A percentile compares a stretch with the other conserved stretches of the same genome.
Evolutionary conservation across 495 filamentous ascomycete species (phyloP).

Genomic region (Bacidia rubella): DNA sequence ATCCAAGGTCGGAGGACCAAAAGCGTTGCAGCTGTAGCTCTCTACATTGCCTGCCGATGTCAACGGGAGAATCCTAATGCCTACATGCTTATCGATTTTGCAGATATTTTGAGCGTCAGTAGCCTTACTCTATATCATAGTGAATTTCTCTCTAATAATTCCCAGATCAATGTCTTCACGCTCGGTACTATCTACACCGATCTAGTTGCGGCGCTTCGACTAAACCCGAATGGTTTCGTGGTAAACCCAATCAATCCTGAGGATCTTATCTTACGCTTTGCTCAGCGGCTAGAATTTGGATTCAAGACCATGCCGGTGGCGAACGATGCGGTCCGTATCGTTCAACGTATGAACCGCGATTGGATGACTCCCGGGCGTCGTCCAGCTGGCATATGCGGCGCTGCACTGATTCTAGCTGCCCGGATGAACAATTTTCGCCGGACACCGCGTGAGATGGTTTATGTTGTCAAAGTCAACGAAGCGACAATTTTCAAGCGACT

Average conservation of each 20-base stretch:
- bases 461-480: constrained; percentile 88
- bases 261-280: constrained; percentile 79
- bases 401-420: constrained; percentile 83
- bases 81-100: constrained; percentile 85
- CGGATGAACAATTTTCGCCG: constrained; percentile 96
- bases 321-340: constrained; percentile 68
- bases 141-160: constrained; percentile 15
- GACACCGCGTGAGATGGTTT: constrained; percentile 83
- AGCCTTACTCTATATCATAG: not conserved
- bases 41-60: constrained; percentile 74
- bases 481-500: constrained; percentile 79
- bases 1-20: constrained; percentile 76
- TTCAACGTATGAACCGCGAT: constrained; percentile 84
- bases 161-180: constrained; percentile 74
- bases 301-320: constrained; percentile 63
- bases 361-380: constrained; percentile 91
- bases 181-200: constrained; percentile 74
- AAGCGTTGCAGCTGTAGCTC: constrained; percentile 68
- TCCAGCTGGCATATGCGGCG: constrained; percentile 88
- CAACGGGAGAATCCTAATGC: constrained; percentile 43
- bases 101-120: constrained; percentile 55
- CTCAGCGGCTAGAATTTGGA: constrained; percentile 79
- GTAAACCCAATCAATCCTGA: constrained; percentile 60
- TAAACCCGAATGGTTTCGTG: constrained; percentile 34
- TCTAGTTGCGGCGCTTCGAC: constrained; percentile 50